Evolutionary conservation across 2,329 filamentous ascomycete genomes (phyloP), one percentile per base, ranked within the genome.

Genomic region (Emmonsia crescens): DNA sequence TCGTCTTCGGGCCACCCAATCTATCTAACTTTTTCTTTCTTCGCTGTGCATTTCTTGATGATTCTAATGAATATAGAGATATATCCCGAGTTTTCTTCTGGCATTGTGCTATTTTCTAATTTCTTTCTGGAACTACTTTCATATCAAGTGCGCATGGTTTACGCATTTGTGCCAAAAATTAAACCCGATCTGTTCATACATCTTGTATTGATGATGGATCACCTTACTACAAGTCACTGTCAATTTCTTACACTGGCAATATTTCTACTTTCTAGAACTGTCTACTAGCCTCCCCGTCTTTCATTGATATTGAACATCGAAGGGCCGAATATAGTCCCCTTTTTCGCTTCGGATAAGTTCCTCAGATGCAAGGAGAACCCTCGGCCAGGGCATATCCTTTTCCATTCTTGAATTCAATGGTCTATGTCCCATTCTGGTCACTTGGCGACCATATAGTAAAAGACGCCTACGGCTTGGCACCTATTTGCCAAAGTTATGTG

Each of bases 51-150:
- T 42, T 38, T n/a, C 29, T 42, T 42, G 55, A 57, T n/a, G 55
- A 57, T 44, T 57, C 38, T 57, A 40, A 57, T 57, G 40, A 57
- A 57, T 44, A 44, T 57, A 44, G 40, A 57, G 24, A 57, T 21
- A 57, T 57, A 46, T 57, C 40, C 55, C 55, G 12, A 57, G 8
- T n/a, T 57, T 27, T 31, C 21, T 57, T 44, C 38, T 57, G 38
- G 24, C 29, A 16, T 57, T 57, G 55, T 42, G 24, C 40, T n/a
- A n/a, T 31, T 46, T 29, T 44, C 19, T 31, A 4, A 44, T 46
- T 55, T n/a, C 10, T 8, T 21, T 14, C 14, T 27, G 33, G n/a
- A 49, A 5, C 3, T 49, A n/a, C 46, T 27, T 51, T 19, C 5
- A 29, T 51, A 10, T 21, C 19, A 46, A 21, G 19, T 21, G n/a